Evolutionary conservation across 805 yeast species (phyloP).

Genomic region (Candida nemodendra): DNA sequence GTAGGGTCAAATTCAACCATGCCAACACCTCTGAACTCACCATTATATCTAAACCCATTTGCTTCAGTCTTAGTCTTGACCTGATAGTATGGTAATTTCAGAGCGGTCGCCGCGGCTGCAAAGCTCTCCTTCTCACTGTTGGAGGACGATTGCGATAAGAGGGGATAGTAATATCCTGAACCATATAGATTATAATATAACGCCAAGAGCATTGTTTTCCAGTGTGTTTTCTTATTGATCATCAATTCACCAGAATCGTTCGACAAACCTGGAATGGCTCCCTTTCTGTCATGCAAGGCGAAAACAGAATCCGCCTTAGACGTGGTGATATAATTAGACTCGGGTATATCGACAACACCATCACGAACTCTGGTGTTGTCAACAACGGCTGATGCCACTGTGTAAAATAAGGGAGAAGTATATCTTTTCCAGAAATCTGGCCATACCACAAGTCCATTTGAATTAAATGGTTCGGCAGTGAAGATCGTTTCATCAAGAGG

Average conservation of each 20-base stretch:
- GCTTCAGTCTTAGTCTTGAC: constrained; percentile 46
- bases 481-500: constrained; percentile 38
- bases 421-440: constrained; percentile 83
- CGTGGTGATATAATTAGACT: constrained; percentile 25
- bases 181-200: constrained; percentile 52
- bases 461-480: constrained; percentile 46
- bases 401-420: constrained; percentile 68
- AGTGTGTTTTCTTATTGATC: constrained; percentile 47
- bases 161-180: constrained; percentile 39
- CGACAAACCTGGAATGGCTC: constrained; percentile 48
- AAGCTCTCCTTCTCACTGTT: constrained; percentile 54
- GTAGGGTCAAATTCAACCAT: constrained; percentile 55
- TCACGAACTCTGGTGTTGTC: constrained; percentile 36
- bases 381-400: constrained; percentile 50
- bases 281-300: constrained; percentile 34
- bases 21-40: constrained; percentile 45
- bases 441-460: constrained; percentile 64
- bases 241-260: constrained; percentile 52
- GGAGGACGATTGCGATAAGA: constrained; percentile 39
- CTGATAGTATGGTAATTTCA: constrained; percentile 43
- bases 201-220: constrained; percentile 45
- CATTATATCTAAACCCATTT: constrained; percentile 42
- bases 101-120: constrained; percentile 47
- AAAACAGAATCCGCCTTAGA: constrained; percentile 18
- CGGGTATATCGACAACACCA: constrained; percentile 25